Evolutionary conservation across 2,329 filamentous ascomycete species (phyloP).

Genomic region (Fusarium sacchari): DNA sequence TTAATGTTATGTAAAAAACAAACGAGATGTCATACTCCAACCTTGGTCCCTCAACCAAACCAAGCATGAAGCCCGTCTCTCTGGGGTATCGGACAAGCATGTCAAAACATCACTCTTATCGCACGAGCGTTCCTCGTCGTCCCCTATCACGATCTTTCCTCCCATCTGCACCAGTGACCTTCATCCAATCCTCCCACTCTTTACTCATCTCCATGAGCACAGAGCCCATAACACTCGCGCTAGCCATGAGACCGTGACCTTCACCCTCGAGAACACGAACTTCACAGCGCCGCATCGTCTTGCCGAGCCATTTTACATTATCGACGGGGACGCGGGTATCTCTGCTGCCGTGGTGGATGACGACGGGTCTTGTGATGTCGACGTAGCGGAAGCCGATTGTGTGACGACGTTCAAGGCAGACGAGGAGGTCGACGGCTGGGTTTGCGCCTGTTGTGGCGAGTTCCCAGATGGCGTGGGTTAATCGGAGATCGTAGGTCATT

Average conservation of each 20-base stretch:
- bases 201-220: constrained; percentile 94
- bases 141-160: constrained; percentile 49
- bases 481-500: constrained; percentile 79
- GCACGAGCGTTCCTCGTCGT: constrained; percentile 41
- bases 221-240: constrained; percentile 88
- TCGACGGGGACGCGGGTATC: constrained; percentile 94
- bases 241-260: constrained; percentile 96
- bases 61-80: constrained; percentile 3
- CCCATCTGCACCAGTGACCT: constrained; percentile 60
- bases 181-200: constrained; percentile 92
- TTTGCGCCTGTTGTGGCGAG: constrained; percentile 91
- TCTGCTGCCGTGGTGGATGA: constrained; percentile 92
- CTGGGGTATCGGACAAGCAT: constrained; percentile 20
- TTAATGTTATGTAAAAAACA: constrained; percentile 40
- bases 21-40: constrained; percentile 10
- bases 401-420: constrained; percentile 90
- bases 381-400: constrained; percentile 97
- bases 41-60: background rate
- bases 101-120: background rate
- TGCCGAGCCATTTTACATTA: constrained; percentile 94
- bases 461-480: constrained; percentile 95
- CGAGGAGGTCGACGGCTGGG: constrained; percentile 89
- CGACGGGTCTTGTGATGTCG: constrained; percentile 88
- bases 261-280: constrained; percentile 90
- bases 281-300: constrained; percentile 92